A percentile compares a stretch with the other conserved stretches of the same genome.
Conservation (phyloP, 805 yeast genomes). For the Clavispora phyllophila region DNA sequence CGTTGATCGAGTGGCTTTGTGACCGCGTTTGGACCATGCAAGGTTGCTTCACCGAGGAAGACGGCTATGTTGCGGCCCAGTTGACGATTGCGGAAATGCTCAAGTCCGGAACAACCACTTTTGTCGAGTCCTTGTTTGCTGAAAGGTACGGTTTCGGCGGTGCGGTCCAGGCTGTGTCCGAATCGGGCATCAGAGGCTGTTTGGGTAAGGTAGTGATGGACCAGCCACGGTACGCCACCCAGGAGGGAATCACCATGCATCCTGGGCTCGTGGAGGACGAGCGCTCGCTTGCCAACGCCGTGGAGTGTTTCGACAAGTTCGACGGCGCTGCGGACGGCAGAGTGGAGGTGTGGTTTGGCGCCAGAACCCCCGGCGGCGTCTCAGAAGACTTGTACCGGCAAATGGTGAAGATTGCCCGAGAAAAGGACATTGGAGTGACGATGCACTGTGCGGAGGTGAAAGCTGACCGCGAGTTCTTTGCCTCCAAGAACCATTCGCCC, state of each 20-base stretch:
- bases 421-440: constrained; percentile 11
- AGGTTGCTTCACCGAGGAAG: constrained; percentile 12
- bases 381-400: constrained; percentile 10
- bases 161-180: constrained; percentile 12
- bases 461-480: constrained; percentile 11
- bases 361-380: constrained; percentile 12
- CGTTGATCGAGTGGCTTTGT: constrained; percentile 13
- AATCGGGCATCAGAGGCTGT: constrained; percentile 14
- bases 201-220: constrained; percentile 14
- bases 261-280: constrained; percentile 11
- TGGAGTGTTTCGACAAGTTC: constrained; percentile 6
- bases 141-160: constrained; percentile 13
- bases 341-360: constrained; percentile 14
- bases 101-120: constrained; percentile 14
- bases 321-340: constrained; percentile 11
- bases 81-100: constrained; percentile 13
- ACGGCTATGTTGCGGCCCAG: constrained; percentile 13
- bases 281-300: constrained; percentile 8
- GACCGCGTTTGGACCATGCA: constrained; percentile 13
- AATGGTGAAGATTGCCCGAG: constrained; percentile 10
- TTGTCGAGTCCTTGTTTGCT: constrained; percentile 12
- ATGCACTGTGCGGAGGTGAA: constrained; percentile 15
- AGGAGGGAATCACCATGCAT: constrained; percentile 12
- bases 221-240: constrained; percentile 15
- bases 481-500: constrained; percentile 13